Evolutionary conservation across 169 alveolate genomes (phyloP), one percentile per base, ranked within the genome.

Genomic region (Cryptosporidium xiaoi): DNA sequence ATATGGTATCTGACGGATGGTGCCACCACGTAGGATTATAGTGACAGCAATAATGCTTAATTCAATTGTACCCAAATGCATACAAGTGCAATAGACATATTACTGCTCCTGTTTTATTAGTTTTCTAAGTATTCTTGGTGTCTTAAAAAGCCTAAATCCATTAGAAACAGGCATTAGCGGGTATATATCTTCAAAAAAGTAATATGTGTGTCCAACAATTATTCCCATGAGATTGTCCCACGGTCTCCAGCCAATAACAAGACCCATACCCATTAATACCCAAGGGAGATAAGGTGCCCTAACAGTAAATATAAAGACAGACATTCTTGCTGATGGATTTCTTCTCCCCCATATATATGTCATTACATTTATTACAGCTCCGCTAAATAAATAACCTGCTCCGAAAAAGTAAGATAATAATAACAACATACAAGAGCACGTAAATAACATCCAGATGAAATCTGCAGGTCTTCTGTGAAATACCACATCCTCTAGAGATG

Each of bases 261-360:
- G 84, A 29, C 96, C 93, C 90, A 94, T 66, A 29, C 92, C 51
- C 69, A 95, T 91, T 77, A 95, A 82, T 53, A 93, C 93, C 96
- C 97, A 95, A 10, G 98, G 97, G 29, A 95, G 91, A 69, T 95
- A 95, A 31, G 97, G 97, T 20, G 98, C 98, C 36, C 93, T 94
- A 29, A 95, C 97, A 36, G 97, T 91, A 87, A 95, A 69, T 82
- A 95, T 93, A 62, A 95, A 83, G 33, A 95, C 93, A 15, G 95
- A 94, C 66, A 95, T 93, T 18, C 97, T 82, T 33, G 96, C 92
- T 65, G 92, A 87, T 7, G 97, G 96, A 71, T 95, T 95, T 87
- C 96, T 94, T 46, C 97, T 84, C 18, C 97, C 97, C 98, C 98
- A 95, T 18, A 95, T 92, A 91, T 95, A 95, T 33, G 98, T 95